These are phyloP conservation scores for Geotrichum europaeum DNA, from an alignment of 1,139 yeast genomes.

Conservation along the genomic window DNA sequence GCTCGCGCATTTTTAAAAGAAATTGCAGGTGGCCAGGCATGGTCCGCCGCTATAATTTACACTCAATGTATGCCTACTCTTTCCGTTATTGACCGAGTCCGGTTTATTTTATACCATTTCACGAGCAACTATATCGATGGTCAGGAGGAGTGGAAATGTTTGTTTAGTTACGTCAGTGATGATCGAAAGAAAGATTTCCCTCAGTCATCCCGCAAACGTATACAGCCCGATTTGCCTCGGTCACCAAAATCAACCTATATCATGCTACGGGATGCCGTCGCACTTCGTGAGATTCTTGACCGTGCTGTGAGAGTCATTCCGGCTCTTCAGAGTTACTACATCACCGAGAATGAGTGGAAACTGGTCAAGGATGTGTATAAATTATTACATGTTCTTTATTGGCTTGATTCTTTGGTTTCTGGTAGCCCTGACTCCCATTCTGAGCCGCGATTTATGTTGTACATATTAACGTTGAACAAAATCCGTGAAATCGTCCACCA, in stretches of 20 bases:
- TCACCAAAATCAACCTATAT: conserved; percentile 2
- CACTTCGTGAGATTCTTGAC: not conserved
- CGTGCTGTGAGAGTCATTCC: not conserved
- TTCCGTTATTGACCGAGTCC: conserved; percentile 2
- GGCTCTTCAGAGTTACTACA: conserved; percentile 2
- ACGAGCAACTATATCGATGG: not conserved
- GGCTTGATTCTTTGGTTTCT: conserved; percentile 2
- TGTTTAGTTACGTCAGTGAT: not conserved
- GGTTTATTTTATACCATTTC: conserved; percentile 2
- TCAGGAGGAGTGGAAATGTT: not conserved
- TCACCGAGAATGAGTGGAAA: conserved; percentile 1
- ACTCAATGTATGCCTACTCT: not conserved
- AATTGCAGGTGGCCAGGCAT: not conserved
- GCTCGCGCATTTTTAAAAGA: conserved; percentile 1
- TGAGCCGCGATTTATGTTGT: not conserved
- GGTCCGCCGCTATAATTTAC: conserved; percentile 3
- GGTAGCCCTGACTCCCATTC: not conserved
- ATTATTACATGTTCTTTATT: not conserved
- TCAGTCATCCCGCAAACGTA: not conserved
- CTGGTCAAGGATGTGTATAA: not conserved
- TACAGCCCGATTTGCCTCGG: not conserved
- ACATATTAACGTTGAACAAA: not conserved
- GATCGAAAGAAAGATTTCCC: not conserved
- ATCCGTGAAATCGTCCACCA: not conserved
- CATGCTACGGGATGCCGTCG: conserved; percentile 2